Base-by-base conservation (phyloP, 306 rosid genomes). In the Quillaja saponaria region DNA sequence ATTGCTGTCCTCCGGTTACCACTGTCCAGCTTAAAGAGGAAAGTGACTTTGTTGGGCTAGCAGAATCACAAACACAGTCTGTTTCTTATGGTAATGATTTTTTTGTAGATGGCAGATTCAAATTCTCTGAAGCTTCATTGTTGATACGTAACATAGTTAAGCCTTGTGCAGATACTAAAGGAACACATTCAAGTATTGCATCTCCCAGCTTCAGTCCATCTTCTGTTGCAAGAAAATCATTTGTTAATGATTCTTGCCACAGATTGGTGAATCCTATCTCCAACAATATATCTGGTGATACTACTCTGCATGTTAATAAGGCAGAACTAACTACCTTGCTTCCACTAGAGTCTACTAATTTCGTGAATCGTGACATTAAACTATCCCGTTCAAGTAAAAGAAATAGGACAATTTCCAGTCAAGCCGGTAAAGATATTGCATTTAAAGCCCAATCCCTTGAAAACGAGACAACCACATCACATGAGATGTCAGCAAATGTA, bases 1-100 rank as follows among this genome's bases (percentile, higher is more conserved):
- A 87, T 71, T 87, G 95, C 58, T 78, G 63, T 58, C 87, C 75
- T 68, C 53, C 67, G 1, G 34, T 39, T 48, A 53, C 55, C 12
- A 11, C 71, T 51, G 15, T 51, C 72, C 76, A 44, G 33, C 34
- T 67, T 10, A 53, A 58, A 25, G 76, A 75, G 5, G 69, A 48
- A 60, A 55, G 55, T 66, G 65, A 67, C 53, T 49, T 72, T 42
- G 14, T 13, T 42, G 52, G 71, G 52, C 62, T 58, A 33, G 55
- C 57, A 1, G 71, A 19, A 5, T 64, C 63, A 7, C 50, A 61
- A 62, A 14, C 65, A 7, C 66, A 71, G 21, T 64, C 73, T 59
- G 76, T 42, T 33, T 13, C 49, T 67, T 48, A 65, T 47, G 90
- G 84, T 82, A 78, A 74, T 52, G 42, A 20, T 42, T 74, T 75